Percentiles rank a stretch among this genome's conserved stretches.
These are phyloP conservation scores for Chimonanthus salicifolius DNA, from an alignment of 164 flowering plant genomes.

Conservation along the genomic window DNA sequence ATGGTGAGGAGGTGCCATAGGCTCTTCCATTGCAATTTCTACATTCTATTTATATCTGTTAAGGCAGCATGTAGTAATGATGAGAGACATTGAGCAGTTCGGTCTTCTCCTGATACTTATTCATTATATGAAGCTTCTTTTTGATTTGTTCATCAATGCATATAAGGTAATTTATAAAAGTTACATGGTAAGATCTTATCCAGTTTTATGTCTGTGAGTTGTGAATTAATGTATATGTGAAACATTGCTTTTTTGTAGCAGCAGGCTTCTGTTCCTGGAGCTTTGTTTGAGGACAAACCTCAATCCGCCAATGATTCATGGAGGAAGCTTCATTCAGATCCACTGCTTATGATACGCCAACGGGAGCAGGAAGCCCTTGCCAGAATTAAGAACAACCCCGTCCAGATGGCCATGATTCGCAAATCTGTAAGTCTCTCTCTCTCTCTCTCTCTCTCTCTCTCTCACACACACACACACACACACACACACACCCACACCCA, in stretches of 20 bases:
- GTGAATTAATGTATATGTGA: background rate
- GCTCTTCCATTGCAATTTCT: too few relatives aligned
- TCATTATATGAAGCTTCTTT: background rate
- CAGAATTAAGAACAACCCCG: conserved; percentile 80
- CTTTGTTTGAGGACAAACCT: conserved; percentile 87
- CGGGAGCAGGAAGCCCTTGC: conserved; percentile 92
- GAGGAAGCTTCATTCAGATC: conserved; percentile 97
- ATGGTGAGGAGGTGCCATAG: too few relatives aligned
- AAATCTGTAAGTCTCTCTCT: conserved; percentile 58
- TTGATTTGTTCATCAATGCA: background rate
- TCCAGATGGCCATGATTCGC: conserved; percentile 89
- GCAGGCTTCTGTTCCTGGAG: conserved; percentile 63
- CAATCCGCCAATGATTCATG: conserved; percentile 94
- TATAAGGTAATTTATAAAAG: too few relatives aligned
- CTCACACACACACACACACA: background rate
- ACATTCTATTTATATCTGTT: too few relatives aligned
- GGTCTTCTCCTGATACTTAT: background rate
- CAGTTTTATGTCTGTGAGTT: background rate
- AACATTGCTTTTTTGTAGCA: conserved; percentile 13
- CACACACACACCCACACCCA: background rate
- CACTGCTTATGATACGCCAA: conserved; percentile 84
- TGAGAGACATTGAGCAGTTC: too few relatives aligned
- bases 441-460: conserved; percentile 1
- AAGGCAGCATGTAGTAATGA: too few relatives aligned
- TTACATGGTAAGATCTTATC: background rate